These are phyloP conservation scores for Malania oleifera DNA, from an alignment of 164 flowering plant species.

Conservation along the genomic window DNA sequence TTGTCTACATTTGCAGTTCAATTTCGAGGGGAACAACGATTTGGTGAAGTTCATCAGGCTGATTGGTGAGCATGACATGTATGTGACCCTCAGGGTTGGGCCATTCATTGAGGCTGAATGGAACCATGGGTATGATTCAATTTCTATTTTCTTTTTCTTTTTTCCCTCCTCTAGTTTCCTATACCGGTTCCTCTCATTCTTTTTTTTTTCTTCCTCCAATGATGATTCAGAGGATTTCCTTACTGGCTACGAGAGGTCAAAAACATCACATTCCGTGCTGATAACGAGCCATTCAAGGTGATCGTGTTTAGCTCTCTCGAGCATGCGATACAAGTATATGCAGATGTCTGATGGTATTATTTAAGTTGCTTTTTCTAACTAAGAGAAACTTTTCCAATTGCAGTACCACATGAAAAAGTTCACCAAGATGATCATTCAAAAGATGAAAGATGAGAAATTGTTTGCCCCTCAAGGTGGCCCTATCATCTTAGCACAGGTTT, in stretches of 20 bases:
- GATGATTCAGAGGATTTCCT: constrained; percentile 60
- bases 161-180: background rate
- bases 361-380: too few species aligned
- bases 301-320: constrained; percentile 1
- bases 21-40: constrained; percentile 35
- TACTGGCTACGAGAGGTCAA: constrained; percentile 68
- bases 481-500: constrained; percentile 46
- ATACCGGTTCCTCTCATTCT: background rate
- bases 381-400: too few species aligned
- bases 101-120: constrained; percentile 63
- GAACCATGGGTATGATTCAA: constrained; percentile 44
- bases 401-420: constrained; percentile 44
- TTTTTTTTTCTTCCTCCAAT: background rate
- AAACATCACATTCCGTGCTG: constrained; percentile 53
- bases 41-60: constrained; percentile 41
- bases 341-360: too few species aligned
- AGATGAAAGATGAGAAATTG: constrained; percentile 43
- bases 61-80: constrained; percentile 32
- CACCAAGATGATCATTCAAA: constrained; percentile 29
- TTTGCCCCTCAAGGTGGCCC: constrained; percentile 64
- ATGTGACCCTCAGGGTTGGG: constrained; percentile 42
- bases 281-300: constrained; percentile 64
- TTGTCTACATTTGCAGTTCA: too few species aligned
- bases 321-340: too few species aligned
- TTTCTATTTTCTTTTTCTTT: constrained; percentile 2